Evolutionary conservation across 2,329 filamentous ascomycete genomes (phyloP), one percentile per base, ranked within the genome.

Genomic region (Ampelomyces quisqualis): DNA sequence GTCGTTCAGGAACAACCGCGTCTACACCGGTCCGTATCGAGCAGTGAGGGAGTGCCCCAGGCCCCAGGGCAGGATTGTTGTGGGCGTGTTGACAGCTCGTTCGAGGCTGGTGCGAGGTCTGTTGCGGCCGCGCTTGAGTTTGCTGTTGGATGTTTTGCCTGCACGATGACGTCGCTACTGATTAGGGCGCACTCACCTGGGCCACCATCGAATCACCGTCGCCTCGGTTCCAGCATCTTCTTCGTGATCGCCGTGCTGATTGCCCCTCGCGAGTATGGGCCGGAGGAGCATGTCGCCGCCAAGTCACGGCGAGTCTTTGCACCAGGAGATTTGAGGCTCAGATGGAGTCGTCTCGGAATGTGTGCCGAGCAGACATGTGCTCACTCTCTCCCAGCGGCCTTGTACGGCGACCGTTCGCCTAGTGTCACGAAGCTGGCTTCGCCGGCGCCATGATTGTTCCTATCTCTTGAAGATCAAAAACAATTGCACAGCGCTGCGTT

Each of bases 101-200:
- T 57, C 48, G 56, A 51, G 18, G 21, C 20, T 13, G 34, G n/a
- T n/a, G n/a, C n/a, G n/a, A n/a, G n/a, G n/a, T n/a, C 47, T 51
- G 45, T 34, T 26, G 57, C 60, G 59, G 55, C 59, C 57, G 58
- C 58, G 60, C 55, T 56, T 47, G 51, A 43, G 22, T 40, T 49
- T 38, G 53, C 40, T 54, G 53, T 57, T 51, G 51, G 49, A 46
- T 48, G 43, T 32, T 43, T 42, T 43, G 38, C 49, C 40, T 54
- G 53, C 48, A 49, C 39, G 34, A 55, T 64, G 60, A 62, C 54
- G 59, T 51, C 48, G 58, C 47, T 30, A 23, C 15, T 41, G 49
- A 48, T 45, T 48, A 48, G 38, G 43, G 34, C 35, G 47, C 48
- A 39, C 52, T 45, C 57, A 40, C 46, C 44, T 45, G 36, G 49